phyloP scores from a whole-genome alignment of 768 basidiomycete species.

The Boletus eberwhitei region DNA sequence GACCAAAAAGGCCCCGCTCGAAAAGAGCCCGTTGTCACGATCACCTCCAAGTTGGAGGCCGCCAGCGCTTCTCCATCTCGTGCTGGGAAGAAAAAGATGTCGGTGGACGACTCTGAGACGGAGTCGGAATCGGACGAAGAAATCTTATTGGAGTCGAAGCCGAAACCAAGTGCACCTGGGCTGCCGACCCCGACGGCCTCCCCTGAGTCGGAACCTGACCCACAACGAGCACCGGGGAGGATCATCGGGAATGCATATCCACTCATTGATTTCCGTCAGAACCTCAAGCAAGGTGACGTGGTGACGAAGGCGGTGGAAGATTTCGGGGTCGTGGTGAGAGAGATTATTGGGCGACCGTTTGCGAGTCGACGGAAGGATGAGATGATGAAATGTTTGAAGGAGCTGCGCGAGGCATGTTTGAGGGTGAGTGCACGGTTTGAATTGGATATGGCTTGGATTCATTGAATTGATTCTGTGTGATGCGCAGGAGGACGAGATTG shows the following conservation, averaged over 20 bases:
- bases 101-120: constrained; percentile 46
- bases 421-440: constrained; percentile 40
- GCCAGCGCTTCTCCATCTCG: neutral
- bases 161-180: constrained; percentile 11
- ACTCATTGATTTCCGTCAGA: constrained; percentile 70
- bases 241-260: constrained; percentile 76
- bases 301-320: constrained; percentile 86
- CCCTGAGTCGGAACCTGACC: constrained; percentile 42
- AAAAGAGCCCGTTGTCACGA: constrained; percentile 13
- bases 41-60: constrained; percentile 6
- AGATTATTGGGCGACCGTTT: constrained; percentile 71
- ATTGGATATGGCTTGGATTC: neutral
- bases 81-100: constrained; percentile 15
- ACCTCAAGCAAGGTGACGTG: constrained; percentile 69
- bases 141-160: constrained; percentile 14
- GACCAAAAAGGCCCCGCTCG: constrained; percentile 31
- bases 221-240: constrained; percentile 59
- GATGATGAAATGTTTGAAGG: constrained; percentile 69
- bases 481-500: constrained; percentile 74
- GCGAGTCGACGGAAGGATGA: constrained; percentile 61
- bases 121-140: constrained; percentile 48
- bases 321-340: constrained; percentile 63
- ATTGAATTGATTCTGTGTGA: neutral
- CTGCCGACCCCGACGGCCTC: constrained; percentile 58
- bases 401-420: constrained; percentile 63